Evolutionary conservation across 2,329 filamentous ascomycete genomes (phyloP).

Genomic region (Ampelomyces quisqualis): DNA sequence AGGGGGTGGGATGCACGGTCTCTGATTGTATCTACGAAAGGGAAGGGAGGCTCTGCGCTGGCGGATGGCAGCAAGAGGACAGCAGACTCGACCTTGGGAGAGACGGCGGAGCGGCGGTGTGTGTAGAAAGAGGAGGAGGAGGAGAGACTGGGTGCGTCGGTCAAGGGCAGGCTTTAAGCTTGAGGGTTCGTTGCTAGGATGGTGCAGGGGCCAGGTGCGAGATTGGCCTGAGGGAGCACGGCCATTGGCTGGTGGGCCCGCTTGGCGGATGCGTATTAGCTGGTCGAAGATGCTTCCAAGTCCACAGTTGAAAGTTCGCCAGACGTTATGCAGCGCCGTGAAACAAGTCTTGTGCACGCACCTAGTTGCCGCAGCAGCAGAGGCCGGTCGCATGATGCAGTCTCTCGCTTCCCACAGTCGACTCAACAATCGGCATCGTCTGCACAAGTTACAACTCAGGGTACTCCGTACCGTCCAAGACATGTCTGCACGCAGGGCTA

Average conservation of each 20-base stretch:
- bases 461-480: too few species aligned
- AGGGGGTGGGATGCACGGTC: conserved; percentile 28
- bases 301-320: too few species aligned
- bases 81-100: conserved; percentile 31
- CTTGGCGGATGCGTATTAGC: conserved; percentile 25
- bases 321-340: conserved; percentile 37
- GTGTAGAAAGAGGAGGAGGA: conserved; percentile 32
- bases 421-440: conserved; percentile 10
- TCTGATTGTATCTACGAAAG: conserved; percentile 37
- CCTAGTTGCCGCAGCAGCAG: not conserved
- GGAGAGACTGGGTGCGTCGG: conserved; percentile 23
- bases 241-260: conserved; percentile 37
- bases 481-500: conserved; percentile 25
- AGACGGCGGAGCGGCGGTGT: conserved; percentile 33
- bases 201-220: conserved; percentile 36
- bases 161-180: conserved; percentile 39
- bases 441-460: conserved; percentile 34
- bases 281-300: conserved; percentile 34
- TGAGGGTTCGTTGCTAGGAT: conserved; percentile 41
- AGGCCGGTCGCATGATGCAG: too few species aligned
- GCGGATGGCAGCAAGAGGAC: conserved; percentile 29
- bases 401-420: too few species aligned
- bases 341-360: conserved; percentile 33
- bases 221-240: conserved; percentile 38
- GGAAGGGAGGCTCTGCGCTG: conserved; percentile 32